Conservation (phyloP, 768 basidiomycete species). For the Lepiota brunneoincarnata region DNA sequence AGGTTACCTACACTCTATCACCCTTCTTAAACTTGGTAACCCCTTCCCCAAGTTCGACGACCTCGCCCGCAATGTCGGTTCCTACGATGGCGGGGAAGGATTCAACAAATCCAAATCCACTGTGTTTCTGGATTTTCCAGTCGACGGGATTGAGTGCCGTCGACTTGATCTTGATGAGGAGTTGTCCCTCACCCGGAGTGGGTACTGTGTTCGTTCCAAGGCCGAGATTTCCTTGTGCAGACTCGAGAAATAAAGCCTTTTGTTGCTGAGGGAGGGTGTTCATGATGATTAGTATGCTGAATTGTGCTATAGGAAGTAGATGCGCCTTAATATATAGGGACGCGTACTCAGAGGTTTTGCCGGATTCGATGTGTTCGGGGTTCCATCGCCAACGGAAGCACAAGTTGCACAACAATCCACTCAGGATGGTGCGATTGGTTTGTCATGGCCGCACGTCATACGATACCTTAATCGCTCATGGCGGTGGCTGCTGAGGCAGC, state of each 20-base stretch:
- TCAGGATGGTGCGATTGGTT: too few species aligned
- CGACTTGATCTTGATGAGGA: constrained; percentile 39
- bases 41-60: constrained; percentile 49
- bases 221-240: constrained; percentile 18
- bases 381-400: too few species aligned
- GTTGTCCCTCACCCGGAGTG: constrained; percentile 33
- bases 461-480: too few species aligned
- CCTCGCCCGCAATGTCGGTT: constrained; percentile 48
- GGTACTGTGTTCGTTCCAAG: constrained; percentile 13
- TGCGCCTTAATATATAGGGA: background rate
- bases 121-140: constrained; percentile 45
- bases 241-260: constrained; percentile 21
- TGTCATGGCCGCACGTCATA: too few species aligned
- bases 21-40: constrained; percentile 48
- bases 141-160: constrained; percentile 49
- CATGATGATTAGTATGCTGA: background rate
- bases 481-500: too few species aligned
- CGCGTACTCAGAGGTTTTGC: too few species aligned
- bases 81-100: constrained; percentile 47
- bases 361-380: too few species aligned
- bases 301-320: background rate
- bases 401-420: too few species aligned
- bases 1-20: constrained; percentile 46
- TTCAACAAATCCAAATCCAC: constrained; percentile 32
- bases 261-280: constrained; percentile 15